Conservation (phyloP, 345 rosid species). For the Heritiera fomes region DNA sequence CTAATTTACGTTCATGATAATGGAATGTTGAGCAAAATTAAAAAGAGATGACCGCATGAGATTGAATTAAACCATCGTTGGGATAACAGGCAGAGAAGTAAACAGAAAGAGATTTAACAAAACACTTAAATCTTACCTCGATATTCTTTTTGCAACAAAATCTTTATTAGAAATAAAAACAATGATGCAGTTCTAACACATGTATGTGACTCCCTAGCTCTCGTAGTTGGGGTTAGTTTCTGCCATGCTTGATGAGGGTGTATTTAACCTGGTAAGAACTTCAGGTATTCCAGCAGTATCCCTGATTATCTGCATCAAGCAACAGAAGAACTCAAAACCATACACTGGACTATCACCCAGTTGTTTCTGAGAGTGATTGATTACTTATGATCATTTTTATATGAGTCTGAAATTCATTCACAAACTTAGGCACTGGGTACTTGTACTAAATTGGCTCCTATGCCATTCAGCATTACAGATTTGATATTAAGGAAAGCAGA, state of each 20-base stretch:
- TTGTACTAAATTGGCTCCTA: background rate
- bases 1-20: background rate
- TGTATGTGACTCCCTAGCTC: constrained; percentile 40
- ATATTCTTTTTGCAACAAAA: background rate
- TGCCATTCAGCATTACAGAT: background rate
- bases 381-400: background rate
- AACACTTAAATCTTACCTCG: background rate
- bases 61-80: background rate
- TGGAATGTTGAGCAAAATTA: background rate
- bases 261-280: constrained; percentile 81
- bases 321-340: background rate
- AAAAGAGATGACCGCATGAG: background rate
- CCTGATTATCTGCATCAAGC: constrained; percentile 63
- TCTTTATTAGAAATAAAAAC: background rate
- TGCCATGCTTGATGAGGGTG: constrained; percentile 38
- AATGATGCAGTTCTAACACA: background rate
- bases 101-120: background rate
- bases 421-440: background rate
- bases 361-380: background rate
- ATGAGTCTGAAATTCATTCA: background rate
- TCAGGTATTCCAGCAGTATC: constrained; percentile 75
- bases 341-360: background rate
- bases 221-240: constrained; percentile 57
- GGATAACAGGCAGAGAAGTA: background rate
- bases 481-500: background rate